These are phyloP conservation scores for Zymoseptoria brevis DNA, from an alignment of 2,329 filamentous ascomycete genomes.

Conservation along the genomic window DNA sequence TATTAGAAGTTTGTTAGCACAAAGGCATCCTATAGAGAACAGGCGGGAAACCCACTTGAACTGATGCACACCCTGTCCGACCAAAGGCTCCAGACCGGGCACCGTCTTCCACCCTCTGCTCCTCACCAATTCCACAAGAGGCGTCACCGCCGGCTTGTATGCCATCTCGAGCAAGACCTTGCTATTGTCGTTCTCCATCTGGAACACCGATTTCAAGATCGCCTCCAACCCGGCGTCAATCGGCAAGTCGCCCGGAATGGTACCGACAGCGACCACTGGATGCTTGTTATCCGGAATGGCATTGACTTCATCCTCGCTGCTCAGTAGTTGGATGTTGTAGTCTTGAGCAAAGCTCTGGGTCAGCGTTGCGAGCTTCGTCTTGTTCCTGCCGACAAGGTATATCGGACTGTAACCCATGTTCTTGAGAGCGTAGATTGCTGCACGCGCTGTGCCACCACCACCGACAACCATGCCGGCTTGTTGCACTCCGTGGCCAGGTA, in stretches of 20 bases:
- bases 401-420: conserved; percentile 77
- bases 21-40: not conserved
- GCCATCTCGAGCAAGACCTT: conserved; percentile 86
- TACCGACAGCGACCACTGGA: conserved; percentile 72
- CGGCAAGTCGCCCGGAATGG: conserved; percentile 79
- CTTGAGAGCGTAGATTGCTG: conserved; percentile 81
- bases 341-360: conserved; percentile 57
- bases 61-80: conserved; percentile 77
- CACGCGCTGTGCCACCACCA: conserved; percentile 83
- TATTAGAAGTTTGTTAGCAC: not conserved
- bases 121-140: conserved; percentile 75
- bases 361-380: conserved; percentile 59
- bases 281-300: conserved; percentile 41
- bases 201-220: conserved; percentile 51
- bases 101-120: conserved; percentile 69
- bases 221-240: conserved; percentile 65
- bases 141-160: conserved; percentile 79
- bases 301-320: conserved; percentile 43
- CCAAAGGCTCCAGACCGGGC: conserved; percentile 78
- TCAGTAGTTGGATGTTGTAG: conserved; percentile 63
- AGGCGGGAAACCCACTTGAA: conserved; percentile 24
- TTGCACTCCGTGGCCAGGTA: conserved; percentile 19
- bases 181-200: conserved; percentile 37
- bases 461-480: conserved; percentile 73
- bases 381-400: conserved; percentile 74